phyloP scores from a whole-genome alignment of 2,329 filamentous ascomycete species.

The Acephala macrosclerotiorum region DNA sequence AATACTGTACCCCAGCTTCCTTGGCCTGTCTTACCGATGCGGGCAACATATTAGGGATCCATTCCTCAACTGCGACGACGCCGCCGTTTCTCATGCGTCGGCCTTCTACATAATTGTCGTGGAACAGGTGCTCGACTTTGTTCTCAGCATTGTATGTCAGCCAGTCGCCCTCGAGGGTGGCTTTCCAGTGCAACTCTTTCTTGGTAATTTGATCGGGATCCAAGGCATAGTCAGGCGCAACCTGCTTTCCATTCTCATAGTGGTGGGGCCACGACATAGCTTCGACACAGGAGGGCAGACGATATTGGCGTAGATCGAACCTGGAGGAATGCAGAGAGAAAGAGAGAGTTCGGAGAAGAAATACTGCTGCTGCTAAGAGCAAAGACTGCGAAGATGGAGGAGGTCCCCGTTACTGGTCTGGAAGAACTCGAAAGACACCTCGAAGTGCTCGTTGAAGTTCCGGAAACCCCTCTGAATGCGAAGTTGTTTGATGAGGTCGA shows the following conservation, averaged over 20 bases:
- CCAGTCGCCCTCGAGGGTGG: too few species aligned
- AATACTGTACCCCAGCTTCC: neutral
- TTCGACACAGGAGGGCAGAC: too few species aligned
- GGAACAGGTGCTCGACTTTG: neutral
- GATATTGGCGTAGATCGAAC: too few species aligned
- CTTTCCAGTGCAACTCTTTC: too few species aligned
- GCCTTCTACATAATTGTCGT: slow-evolving; percentile 4
- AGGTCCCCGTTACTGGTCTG: slow-evolving; percentile 58
- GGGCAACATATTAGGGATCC: neutral
- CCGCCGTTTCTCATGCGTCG: neutral
- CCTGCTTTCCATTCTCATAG: too few species aligned
- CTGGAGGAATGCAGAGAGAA: too few species aligned
- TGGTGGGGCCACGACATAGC: too few species aligned
- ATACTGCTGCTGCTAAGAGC: slow-evolving; percentile 4
- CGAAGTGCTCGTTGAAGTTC: slow-evolving; percentile 54
- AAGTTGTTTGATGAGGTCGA: slow-evolving; percentile 66
- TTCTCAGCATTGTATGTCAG: neutral
- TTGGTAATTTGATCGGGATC: too few species aligned
- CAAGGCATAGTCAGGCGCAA: too few species aligned
- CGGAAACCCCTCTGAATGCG: slow-evolving; percentile 51
- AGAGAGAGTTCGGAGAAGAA: too few species aligned
- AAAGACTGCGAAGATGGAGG: slow-evolving; percentile 41
- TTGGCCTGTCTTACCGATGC: neutral
- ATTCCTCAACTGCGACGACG: neutral
- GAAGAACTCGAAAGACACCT: slow-evolving; percentile 63